A percentile compares a stretch with the other conserved stretches of the same genome.
Conservation (phyloP, 73 alveolate species). For the Tetrahymena malaccensis region DNA sequence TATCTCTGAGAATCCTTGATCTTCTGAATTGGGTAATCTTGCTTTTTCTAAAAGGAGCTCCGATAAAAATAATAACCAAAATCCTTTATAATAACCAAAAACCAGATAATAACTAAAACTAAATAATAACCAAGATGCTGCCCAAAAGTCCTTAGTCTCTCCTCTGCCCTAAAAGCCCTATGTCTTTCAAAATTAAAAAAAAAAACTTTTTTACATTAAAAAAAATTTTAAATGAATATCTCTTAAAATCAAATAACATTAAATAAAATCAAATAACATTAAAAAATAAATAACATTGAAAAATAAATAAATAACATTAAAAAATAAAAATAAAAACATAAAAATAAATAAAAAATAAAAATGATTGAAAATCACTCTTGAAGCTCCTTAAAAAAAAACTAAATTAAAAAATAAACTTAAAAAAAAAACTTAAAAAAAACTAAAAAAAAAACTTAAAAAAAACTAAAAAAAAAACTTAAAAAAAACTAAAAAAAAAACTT, state of each 20-base stretch:
- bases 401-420: not conserved
- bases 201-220: not conserved
- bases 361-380: not conserved
- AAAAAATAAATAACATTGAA: not conserved
- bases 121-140: not conserved
- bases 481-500: not conserved
- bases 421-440: too few species aligned
- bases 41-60: not conserved
- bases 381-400: not conserved
- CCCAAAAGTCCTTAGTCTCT: conserved; percentile 1
- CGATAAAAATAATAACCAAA: not conserved
- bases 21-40: not conserved
- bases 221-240: not conserved
- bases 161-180: conserved; percentile 1
- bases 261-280: not conserved
- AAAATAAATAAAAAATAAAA: not conserved
- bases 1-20: not conserved
- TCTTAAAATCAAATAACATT: not conserved
- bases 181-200: not conserved
- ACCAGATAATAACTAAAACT: not conserved
- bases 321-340: not conserved
- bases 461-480: not conserved
- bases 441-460: not conserved
- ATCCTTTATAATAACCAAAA: not conserved
- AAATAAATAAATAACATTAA: not conserved